Evolutionary conservation across 1,284 basidiomycete genomes (phyloP).

Genomic region (Tausonia pullulans): DNA sequence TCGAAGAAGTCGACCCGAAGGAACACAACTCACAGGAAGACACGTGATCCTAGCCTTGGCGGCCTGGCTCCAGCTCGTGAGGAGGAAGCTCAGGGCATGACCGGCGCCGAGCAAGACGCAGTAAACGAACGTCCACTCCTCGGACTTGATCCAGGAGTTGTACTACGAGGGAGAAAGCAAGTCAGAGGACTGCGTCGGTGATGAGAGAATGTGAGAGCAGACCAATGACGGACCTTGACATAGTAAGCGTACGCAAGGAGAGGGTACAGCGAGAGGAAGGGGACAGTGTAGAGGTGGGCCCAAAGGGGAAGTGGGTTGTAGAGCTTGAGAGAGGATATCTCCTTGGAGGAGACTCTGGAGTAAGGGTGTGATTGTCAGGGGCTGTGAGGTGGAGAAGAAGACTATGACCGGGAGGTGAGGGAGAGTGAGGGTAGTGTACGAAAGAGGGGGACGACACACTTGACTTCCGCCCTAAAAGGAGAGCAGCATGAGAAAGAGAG

Average conservation of each 20-base stretch:
- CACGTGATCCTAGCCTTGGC: constrained; percentile 69
- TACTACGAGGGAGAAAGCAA: constrained; percentile 42
- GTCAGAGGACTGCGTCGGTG: constrained; percentile 11
- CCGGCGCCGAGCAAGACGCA: constrained; percentile 72
- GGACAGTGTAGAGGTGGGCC: constrained; percentile 68
- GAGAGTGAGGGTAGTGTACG: not conserved
- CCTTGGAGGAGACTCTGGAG: constrained; percentile 55
- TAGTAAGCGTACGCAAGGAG: constrained; percentile 85
- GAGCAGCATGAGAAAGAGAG: no score
- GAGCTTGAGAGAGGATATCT: constrained; percentile 70
- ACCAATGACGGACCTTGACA: constrained; percentile 34
- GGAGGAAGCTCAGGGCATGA: constrained; percentile 85
- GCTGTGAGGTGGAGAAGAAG: not conserved
- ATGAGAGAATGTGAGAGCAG: not conserved
- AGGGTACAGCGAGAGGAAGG: constrained; percentile 78
- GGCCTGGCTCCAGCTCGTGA: constrained; percentile 79
- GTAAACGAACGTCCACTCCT: constrained; percentile 92
- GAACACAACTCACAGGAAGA: constrained; percentile 24
- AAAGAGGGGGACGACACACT: not conserved
- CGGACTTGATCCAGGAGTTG: constrained; percentile 80
- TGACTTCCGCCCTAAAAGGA: not conserved
- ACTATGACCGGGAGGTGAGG: not conserved
- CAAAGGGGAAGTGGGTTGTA: constrained; percentile 69
- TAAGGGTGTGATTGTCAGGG: not conserved
- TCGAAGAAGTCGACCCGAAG: no score